Evolutionary conservation across 306 rosid genomes (phyloP).

Genomic region (Prunus padus): DNA sequence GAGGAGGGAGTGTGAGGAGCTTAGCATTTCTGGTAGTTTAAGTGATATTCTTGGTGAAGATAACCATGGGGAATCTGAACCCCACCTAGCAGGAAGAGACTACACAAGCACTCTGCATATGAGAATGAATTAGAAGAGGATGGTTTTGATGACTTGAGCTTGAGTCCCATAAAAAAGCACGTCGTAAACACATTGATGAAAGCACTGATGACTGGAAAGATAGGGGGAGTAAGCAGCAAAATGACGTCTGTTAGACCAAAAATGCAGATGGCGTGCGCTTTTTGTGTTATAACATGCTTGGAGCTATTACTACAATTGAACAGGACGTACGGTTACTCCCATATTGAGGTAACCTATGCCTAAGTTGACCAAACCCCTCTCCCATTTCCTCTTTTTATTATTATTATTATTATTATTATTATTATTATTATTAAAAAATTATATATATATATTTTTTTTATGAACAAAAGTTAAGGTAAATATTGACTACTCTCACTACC

Average conservation of each 20-base stretch:
- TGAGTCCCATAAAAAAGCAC: conserved; percentile 52
- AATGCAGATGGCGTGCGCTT: conserved; percentile 83
- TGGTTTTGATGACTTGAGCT: conserved; percentile 41
- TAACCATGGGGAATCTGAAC: conserved; percentile 50
- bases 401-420: no score
- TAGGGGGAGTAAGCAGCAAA: conserved; percentile 39
- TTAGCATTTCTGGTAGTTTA: conserved; percentile 54
- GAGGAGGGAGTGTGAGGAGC: conserved; percentile 67
- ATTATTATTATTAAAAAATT: no score
- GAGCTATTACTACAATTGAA: conserved; percentile 75
- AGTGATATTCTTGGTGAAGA: conserved; percentile 87
- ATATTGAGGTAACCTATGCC: conserved; percentile 66
- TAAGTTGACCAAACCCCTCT: conserved; percentile 1
- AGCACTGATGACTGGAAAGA: conserved; percentile 40
- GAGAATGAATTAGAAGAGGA: conserved; percentile 53
- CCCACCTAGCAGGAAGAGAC: conserved; percentile 75
- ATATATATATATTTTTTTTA: no score
- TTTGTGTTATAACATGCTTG: conserved; percentile 93
- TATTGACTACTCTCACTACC: no score
- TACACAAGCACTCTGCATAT: conserved; percentile 42
- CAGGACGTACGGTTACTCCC: conserved; percentile 88
- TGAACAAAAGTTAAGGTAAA: no score
- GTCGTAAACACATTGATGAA: conserved; percentile 40
- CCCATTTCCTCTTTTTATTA: neutral
- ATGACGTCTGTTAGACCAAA: conserved; percentile 38